These are phyloP conservation scores for Clohesyomyces aquaticus DNA, from an alignment of 495 filamentous ascomycete genomes.

Conservation along the genomic window DNA sequence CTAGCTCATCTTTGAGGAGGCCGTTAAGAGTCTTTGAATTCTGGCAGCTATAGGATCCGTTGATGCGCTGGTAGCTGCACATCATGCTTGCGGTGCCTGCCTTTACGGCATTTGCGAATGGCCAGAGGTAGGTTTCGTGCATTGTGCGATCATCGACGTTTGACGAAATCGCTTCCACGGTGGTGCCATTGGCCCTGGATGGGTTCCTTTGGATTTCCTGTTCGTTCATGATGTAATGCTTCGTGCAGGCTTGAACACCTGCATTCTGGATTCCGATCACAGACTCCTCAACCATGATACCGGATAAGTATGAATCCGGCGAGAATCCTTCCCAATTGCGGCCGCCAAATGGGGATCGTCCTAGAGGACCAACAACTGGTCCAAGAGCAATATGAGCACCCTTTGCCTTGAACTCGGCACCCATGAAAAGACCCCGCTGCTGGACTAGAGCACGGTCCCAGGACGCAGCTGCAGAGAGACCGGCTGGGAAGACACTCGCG, in stretches of 20 bases:
- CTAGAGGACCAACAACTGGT: conserved; percentile 62
- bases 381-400: conserved; percentile 41
- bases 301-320: conserved; percentile 33
- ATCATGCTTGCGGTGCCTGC: conserved; percentile 42
- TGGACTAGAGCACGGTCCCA: conserved; percentile 35
- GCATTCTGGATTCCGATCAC: conserved; percentile 58
- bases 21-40: conserved; percentile 51
- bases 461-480: conserved; percentile 37
- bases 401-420: conserved; percentile 40
- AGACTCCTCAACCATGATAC: conserved; percentile 44
- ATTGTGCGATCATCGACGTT: conserved; percentile 48
- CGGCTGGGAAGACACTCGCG: conserved; percentile 53
- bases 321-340: conserved; percentile 63
- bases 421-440: conserved; percentile 39
- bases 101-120: conserved; percentile 44
- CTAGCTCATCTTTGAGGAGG: conserved; percentile 58
- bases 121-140: conserved; percentile 49
- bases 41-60: conserved; percentile 44
- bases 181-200: conserved; percentile 7
- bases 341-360: conserved; percentile 57
- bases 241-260: conserved; percentile 52
- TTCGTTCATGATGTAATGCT: conserved; percentile 43
- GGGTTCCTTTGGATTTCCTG: conserved; percentile 41
- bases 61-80: conserved; percentile 50
- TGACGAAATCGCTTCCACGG: conserved; percentile 28